phyloP scores from a whole-genome alignment of 495 filamentous ascomycete genomes.

The Penicillium pancosmium region DNA sequence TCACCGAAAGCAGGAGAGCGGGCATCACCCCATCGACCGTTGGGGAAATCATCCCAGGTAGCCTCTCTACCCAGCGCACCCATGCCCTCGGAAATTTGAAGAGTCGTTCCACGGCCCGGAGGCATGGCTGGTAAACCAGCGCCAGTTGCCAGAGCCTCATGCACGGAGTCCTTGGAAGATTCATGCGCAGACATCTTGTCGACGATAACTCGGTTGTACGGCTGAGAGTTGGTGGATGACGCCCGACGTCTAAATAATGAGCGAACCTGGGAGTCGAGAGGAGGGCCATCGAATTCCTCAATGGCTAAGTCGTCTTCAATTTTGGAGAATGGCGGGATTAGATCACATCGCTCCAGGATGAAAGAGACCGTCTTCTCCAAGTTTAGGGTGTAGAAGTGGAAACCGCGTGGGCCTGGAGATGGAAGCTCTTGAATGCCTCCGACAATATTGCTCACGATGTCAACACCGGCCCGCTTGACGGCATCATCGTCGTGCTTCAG shows the following conservation, averaged over 20 bases:
- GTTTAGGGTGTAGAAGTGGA: conserved; percentile 98
- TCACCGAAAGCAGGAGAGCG: conserved; percentile 89
- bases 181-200: conserved; percentile 46
- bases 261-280: conserved; percentile 39
- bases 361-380: conserved; percentile 95
- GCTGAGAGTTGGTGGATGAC: conserved; percentile 58
- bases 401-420: conserved; percentile 66
- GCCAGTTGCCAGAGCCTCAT: conserved; percentile 60
- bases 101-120: conserved; percentile 70
- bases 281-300: conserved; percentile 47
- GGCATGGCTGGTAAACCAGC: conserved; percentile 42
- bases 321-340: conserved; percentile 65
- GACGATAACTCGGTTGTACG: conserved; percentile 84
- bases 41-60: conserved; percentile 98
- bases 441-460: conserved; percentile 48
- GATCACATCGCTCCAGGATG: conserved; percentile 80
- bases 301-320: conserved; percentile 32
- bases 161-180: conserved; percentile 42
- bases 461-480: conserved; percentile 67
- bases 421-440: conserved; percentile 64
- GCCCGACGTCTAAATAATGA: conserved; percentile 42
- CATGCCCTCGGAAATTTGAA: conserved; percentile 90
- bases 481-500: conserved; percentile 89
- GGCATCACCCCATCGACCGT: conserved; percentile 95
- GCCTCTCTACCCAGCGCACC: conserved; percentile 91